phyloP scores from a whole-genome alignment of 2,329 filamentous ascomycete genomes.

The Alternaria alternata region DNA sequence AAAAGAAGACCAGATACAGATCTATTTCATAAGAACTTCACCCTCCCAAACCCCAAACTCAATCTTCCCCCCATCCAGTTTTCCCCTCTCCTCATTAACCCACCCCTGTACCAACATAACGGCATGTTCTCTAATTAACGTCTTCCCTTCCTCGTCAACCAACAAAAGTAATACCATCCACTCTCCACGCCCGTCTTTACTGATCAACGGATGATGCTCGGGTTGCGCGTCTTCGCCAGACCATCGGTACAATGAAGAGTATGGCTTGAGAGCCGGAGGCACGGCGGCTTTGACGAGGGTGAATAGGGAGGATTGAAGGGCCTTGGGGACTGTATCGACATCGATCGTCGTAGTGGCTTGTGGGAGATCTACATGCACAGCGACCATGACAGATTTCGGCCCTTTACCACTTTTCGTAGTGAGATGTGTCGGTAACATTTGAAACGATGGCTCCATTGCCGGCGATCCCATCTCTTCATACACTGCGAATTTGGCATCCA shows the following conservation, averaged over 20 bases:
- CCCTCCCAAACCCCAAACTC: conserved; percentile 9
- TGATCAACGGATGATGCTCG: conserved; percentile 24
- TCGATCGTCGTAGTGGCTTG: not conserved
- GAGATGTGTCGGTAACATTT: not conserved
- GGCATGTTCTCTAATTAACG: conserved; percentile 6
- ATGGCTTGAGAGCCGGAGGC: conserved; percentile 2
- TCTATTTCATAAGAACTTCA: conserved; percentile 4
- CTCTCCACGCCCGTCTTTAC: conserved; percentile 8
- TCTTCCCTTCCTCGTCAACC: conserved; percentile 9
- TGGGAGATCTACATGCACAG: not conserved
- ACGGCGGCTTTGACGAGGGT: not conserved
- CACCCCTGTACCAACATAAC: conserved; percentile 8
- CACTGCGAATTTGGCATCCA: conserved; percentile 2
- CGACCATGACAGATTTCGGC: conserved; percentile 1
- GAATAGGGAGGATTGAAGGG: not conserved
- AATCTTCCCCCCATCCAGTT: not conserved
- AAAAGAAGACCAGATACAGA: not conserved
- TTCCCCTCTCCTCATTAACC: conserved; percentile 1
- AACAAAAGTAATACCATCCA: conserved; percentile 21
- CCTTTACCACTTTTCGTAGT: not conserved
- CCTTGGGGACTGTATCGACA: not conserved
- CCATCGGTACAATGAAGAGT: conserved; percentile 18
- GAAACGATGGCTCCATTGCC: not conserved
- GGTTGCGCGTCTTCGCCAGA: conserved; percentile 22
- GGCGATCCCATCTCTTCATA: not conserved